A percentile compares a stretch with the other conserved stretches of the same genome.
These are phyloP conservation scores for Sicyos baderoa DNA, from an alignment of 306 rosid species.

Conservation along the genomic window DNA sequence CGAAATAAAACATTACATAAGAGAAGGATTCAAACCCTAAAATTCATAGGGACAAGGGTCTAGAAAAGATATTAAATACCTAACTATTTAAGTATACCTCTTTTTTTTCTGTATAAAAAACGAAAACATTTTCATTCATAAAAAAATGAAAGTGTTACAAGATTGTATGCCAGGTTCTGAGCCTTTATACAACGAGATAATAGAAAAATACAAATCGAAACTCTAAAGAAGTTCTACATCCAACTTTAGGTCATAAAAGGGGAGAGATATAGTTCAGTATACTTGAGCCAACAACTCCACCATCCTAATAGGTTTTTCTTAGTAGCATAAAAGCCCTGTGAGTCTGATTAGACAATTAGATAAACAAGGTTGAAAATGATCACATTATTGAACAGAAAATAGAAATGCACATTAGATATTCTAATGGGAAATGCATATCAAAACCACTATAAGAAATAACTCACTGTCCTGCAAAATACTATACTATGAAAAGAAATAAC, in stretches of 20 bases:
- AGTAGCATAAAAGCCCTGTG: not conserved
- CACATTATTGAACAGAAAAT: not conserved
- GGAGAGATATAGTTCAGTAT: not conserved
- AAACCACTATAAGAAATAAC: not conserved
- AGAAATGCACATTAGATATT: not conserved
- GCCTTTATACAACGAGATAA: no score
- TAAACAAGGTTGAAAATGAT: slow-evolving; percentile 13
- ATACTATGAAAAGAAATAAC: not conserved
- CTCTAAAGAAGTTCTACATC: no score
- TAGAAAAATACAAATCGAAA: no score
- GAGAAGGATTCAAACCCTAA: not conserved
- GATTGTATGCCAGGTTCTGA: no score
- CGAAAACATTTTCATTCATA: no score
- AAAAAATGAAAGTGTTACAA: no score
- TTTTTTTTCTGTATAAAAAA: no score
- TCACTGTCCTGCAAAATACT: not conserved
- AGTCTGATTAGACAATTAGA: not conserved
- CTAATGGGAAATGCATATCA: slow-evolving; percentile 4
- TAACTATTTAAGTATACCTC: not conserved
- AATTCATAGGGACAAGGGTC: not conserved
- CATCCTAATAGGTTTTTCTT: not conserved
- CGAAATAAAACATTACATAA: not conserved
- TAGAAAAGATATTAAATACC: slow-evolving; percentile 1
- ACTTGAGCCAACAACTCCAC: not conserved
- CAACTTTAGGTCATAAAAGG: no score